Evolutionary conservation across 2,329 filamentous ascomycete species (phyloP), one percentile per base, ranked within the genome.

Genomic region (Fusarium phyllophilum): DNA sequence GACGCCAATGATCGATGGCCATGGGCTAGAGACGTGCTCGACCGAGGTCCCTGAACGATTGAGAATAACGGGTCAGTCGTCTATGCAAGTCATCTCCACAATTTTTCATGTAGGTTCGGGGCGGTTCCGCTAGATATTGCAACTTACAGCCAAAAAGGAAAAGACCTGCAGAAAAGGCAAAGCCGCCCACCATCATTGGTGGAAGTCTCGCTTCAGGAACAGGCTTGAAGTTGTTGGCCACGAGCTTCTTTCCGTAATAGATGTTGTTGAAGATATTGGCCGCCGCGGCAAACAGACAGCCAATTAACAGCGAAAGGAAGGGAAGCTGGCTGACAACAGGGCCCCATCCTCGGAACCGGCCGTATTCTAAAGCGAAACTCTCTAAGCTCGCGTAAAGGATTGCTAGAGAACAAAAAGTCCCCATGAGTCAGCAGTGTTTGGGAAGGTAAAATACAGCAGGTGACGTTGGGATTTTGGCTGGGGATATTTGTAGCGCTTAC

Each of bases 101-200:
- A 12, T 39, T 33, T 56, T 33, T 33, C 9, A 56, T 44, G 38
- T n/a, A 20, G 36, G 52, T 31, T 31, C 24, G 36, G 38, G 54
- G 38, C 26, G 38, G 29, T 44, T 56, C 38, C 36, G 52, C 52
- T 24, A 51, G 22, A 24, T 18, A 39, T 41, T 8, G 17, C 22
- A 9, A 56, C 54, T 56, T 56, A 56, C 54, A 56, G 26, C 54
- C 54, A 42, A 56, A 56, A 44, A 56, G 54, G 38, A 56, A 56
- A 44, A 56, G 54, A 56, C 54, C 54, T 44, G 54, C 54, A 56
- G 54, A 44, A 6, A 56, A 56, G 6, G 38, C 54, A 8, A 56
- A 56, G 12, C 54, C 54, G 38, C 54, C 54, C 22, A 31, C 38
- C 54, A 56, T 56, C 54, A 56, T 56, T 56, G 54, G 54, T 56